These are phyloP conservation scores for Schizosaccharomyces osmophilus DNA, from an alignment of 805 yeast genomes.

Conservation along the genomic window DNA sequence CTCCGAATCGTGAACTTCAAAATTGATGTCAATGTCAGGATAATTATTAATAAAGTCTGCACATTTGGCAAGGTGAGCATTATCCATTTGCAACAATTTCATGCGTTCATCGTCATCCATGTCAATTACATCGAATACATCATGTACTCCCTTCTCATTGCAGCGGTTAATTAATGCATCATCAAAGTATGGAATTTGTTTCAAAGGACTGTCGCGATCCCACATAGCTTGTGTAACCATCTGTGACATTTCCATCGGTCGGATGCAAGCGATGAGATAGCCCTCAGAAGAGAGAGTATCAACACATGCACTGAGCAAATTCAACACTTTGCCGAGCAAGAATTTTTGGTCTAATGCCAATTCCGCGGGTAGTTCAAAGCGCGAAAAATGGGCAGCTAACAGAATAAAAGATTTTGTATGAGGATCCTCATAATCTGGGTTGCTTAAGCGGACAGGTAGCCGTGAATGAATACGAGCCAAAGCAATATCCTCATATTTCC, in stretches of 20 bases:
- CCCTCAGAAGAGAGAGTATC: slow-evolving; percentile 69
- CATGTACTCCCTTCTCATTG: slow-evolving; percentile 26
- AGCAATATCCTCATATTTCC: slow-evolving; percentile 30
- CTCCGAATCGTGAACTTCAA: slow-evolving; percentile 21
- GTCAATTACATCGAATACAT: slow-evolving; percentile 56
- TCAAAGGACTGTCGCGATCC: slow-evolving; percentile 54
- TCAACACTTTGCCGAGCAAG: slow-evolving; percentile 26
- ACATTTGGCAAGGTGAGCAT: slow-evolving; percentile 28
- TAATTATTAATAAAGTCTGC: slow-evolving; percentile 76
- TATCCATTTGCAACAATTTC: slow-evolving; percentile 30
- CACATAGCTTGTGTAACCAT: slow-evolving; percentile 72
- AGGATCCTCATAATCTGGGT: slow-evolving; percentile 18
- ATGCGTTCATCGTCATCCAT: slow-evolving; percentile 46
- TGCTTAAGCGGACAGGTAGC: slow-evolving; percentile 34
- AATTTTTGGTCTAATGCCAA: slow-evolving; percentile 29
- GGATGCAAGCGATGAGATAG: slow-evolving; percentile 36
- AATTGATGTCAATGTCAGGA: slow-evolving; percentile 55
- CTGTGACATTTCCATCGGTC: slow-evolving; percentile 70
- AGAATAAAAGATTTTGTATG: slow-evolving; percentile 47
- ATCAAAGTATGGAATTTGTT: slow-evolving; percentile 54
- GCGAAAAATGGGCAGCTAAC: slow-evolving; percentile 58
- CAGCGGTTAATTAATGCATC: slow-evolving; percentile 29
- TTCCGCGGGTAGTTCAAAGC: slow-evolving; percentile 38
- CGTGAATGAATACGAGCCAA: slow-evolving; percentile 29
- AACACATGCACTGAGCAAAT: slow-evolving; percentile 37